phyloP scores from a whole-genome alignment of 1,284 basidiomycete species.

The Papiliotrema nemorosa region DNA sequence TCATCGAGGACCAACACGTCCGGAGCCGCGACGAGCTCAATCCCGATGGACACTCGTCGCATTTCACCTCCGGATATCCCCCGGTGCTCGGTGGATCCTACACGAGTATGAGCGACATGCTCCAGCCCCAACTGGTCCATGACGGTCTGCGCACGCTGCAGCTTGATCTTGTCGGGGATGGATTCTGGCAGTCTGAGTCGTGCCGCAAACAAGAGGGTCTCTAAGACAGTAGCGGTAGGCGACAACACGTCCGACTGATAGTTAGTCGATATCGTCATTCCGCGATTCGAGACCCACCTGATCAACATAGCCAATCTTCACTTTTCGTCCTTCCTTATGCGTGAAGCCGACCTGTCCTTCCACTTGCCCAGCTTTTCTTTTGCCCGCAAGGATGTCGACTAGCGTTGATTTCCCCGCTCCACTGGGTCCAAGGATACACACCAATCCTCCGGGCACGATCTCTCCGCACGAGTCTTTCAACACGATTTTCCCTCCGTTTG shows the following conservation, averaged over 20 bases:
- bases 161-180: slow-evolving; percentile 64
- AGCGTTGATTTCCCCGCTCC: slow-evolving; percentile 82
- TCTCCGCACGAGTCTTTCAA: slow-evolving; percentile 67
- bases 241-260: slow-evolving; percentile 69
- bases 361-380: slow-evolving; percentile 60
- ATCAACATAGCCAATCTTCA: slow-evolving; percentile 71
- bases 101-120: slow-evolving; percentile 65
- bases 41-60: slow-evolving; percentile 66
- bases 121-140: slow-evolving; percentile 71
- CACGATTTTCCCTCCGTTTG: slow-evolving; percentile 61
- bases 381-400: slow-evolving; percentile 78
- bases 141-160: slow-evolving; percentile 62
- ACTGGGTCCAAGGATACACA: slow-evolving; percentile 81
- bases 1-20: slow-evolving; percentile 63
- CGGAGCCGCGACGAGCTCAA: slow-evolving; percentile 62
- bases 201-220: slow-evolving; percentile 79
- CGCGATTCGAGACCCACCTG: slow-evolving; percentile 50
- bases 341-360: slow-evolving; percentile 55
- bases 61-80: slow-evolving; percentile 69
- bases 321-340: slow-evolving; percentile 23
- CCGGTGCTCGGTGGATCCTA: slow-evolving; percentile 63
- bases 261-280: neutral
- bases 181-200: slow-evolving; percentile 76
- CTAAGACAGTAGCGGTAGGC: slow-evolving; percentile 71
- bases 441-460: slow-evolving; percentile 71